Conservation (phyloP, 768 basidiomycete species). For the Termitomyces sp. region DNA sequence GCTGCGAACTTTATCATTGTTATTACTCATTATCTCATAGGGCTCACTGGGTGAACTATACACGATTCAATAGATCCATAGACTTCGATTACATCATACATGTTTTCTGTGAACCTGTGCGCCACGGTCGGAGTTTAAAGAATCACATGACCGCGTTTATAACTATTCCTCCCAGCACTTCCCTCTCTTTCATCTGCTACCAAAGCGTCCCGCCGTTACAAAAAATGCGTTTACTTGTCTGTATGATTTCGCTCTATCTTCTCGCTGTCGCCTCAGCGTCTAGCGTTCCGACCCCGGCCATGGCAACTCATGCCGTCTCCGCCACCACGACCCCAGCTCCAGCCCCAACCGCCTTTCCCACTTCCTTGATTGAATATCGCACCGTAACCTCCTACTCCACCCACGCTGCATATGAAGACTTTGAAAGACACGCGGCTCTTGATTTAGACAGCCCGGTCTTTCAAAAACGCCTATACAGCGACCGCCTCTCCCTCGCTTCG, state of each 20-base stretch:
- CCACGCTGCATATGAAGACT: background rate
- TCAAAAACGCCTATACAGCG: constrained; percentile 3
- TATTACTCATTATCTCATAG: background rate
- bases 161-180: background rate
- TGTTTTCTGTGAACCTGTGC: background rate
- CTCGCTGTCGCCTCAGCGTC: background rate
- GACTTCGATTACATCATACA: background rate
- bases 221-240: background rate
- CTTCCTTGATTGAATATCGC: background rate
- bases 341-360: background rate
- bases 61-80: constrained; percentile 1
- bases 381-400: background rate
- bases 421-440: background rate
- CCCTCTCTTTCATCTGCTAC: background rate
- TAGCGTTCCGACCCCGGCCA: background rate
- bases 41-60: background rate
- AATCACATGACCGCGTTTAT: constrained; percentile 10
- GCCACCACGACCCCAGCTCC: background rate
- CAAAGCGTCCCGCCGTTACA: background rate
- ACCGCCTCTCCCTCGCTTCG: background rate
- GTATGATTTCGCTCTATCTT: background rate
- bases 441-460: background rate
- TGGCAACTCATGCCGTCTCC: background rate
- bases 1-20: background rate
- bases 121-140: constrained; percentile 5